Percentiles rank a stretch among this genome's conserved stretches.
Conservation (phyloP, 1,284 basidiomycete species). For the Cryptococcus hybrid region DNA sequence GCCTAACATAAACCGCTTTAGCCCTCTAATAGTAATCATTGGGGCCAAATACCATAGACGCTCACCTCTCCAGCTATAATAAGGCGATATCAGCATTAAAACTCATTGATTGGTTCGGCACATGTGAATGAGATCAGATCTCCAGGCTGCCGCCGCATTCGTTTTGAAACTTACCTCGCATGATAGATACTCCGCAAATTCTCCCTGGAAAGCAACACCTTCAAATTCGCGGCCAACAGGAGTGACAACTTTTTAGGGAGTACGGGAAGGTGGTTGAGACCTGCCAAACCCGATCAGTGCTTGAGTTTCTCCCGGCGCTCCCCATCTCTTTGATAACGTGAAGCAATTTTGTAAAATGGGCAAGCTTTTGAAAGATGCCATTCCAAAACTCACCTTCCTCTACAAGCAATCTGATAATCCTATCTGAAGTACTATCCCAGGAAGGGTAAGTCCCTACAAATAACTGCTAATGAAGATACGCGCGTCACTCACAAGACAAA, state of each 20-base stretch:
- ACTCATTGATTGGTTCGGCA: neutral
- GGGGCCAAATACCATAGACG: constrained; percentile 16
- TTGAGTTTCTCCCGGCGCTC: neutral
- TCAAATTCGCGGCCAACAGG: constrained; percentile 73
- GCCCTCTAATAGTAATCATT: neutral
- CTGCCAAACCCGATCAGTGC: constrained; percentile 49
- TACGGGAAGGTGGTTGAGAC: constrained; percentile 95
- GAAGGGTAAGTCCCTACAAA: neutral
- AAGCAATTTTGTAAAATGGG: neutral
- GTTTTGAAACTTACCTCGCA: constrained; percentile 55
- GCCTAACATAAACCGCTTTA: constrained; percentile 55
- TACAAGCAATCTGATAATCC: constrained; percentile 60
- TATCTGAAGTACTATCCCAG: constrained; percentile 59
- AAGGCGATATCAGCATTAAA: neutral
- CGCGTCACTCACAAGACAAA: constrained; percentile 75
- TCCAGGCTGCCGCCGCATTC: neutral
- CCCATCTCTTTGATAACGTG: neutral
- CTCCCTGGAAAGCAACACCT: constrained; percentile 91
- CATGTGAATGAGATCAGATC: neutral
- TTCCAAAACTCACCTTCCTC: constrained; percentile 55
- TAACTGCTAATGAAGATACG: neutral
- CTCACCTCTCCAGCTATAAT: constrained; percentile 66
- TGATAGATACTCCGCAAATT: constrained; percentile 91
- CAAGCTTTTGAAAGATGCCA: too few relatives aligned
- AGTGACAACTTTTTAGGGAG: constrained; percentile 64